Evolutionary conservation across 768 basidiomycete genomes (phyloP).

Genomic region (Russula abietina): DNA sequence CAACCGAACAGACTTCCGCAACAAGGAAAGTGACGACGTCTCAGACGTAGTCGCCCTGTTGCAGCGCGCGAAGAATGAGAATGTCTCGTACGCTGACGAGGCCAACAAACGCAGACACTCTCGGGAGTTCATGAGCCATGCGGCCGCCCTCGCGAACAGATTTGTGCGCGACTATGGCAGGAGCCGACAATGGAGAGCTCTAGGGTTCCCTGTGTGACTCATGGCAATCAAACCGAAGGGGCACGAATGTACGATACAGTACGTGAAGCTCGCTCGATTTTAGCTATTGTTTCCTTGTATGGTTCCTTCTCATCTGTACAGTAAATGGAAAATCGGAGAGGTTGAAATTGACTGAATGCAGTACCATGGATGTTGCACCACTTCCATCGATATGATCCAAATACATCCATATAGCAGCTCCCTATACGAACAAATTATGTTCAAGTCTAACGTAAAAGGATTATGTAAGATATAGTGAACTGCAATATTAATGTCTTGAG

Average conservation of each 20-base stretch:
- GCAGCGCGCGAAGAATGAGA: background rate
- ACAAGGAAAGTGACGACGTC: background rate
- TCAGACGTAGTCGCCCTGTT: conserved; percentile 4
- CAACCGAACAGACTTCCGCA: background rate
- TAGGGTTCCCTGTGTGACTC: background rate
- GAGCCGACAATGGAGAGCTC: background rate
- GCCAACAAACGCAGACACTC: background rate
- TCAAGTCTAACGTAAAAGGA: too few relatives aligned
- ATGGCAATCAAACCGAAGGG: too few relatives aligned
- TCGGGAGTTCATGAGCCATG: background rate
- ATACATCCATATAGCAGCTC: background rate
- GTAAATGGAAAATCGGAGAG: too few relatives aligned
- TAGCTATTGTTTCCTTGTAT: too few relatives aligned
- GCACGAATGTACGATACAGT: too few relatives aligned
- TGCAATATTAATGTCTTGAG: background rate
- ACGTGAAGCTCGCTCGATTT: too few relatives aligned
- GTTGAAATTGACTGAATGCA: too few relatives aligned
- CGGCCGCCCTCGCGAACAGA: background rate
- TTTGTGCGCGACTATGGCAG: background rate
- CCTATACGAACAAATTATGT: background rate
- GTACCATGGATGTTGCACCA: too few relatives aligned
- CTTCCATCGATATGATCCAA: too few relatives aligned
- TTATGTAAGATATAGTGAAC: background rate
- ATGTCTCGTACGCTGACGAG: background rate
- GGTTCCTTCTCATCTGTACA: too few relatives aligned